Evolutionary conservation across 441 rosid species (phyloP).

Genomic region (Melastoma candidum): DNA sequence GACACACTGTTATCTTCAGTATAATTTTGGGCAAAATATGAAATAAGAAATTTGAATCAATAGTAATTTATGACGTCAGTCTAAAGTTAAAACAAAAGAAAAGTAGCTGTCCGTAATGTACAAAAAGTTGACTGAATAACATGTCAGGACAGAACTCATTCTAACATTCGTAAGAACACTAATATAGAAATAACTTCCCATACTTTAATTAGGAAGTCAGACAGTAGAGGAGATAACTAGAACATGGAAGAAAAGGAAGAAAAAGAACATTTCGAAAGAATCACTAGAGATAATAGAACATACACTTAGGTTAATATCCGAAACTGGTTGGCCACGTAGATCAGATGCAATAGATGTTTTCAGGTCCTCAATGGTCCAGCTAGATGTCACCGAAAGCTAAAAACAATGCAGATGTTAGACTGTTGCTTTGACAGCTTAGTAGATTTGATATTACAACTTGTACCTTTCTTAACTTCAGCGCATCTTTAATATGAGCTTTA

Average conservation of each 20-base stretch:
- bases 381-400: constrained; percentile 37
- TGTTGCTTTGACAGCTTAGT: constrained; percentile 9
- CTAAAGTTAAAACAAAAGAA: no score
- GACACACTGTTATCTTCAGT: no score
- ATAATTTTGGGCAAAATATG: no score
- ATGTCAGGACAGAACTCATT: no score
- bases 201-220: no score
- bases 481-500: constrained; percentile 49
- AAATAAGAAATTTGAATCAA: no score
- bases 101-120: no score
- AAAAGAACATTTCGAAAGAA: constrained; percentile 1
- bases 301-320: constrained; percentile 44
- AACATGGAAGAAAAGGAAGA: background rate
- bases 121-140: no score
- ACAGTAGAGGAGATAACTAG: background rate
- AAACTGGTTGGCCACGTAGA: constrained; percentile 26
- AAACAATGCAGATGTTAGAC: constrained; percentile 16
- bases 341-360: constrained; percentile 42
- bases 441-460: constrained; percentile 6
- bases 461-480: constrained; percentile 52
- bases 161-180: no score
- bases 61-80: no score
- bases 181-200: no score
- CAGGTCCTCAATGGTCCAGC: constrained; percentile 49
- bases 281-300: constrained; percentile 1